Base-by-base conservation (phyloP, 805 yeast species). In the Yarrowia divulgata region DNA sequence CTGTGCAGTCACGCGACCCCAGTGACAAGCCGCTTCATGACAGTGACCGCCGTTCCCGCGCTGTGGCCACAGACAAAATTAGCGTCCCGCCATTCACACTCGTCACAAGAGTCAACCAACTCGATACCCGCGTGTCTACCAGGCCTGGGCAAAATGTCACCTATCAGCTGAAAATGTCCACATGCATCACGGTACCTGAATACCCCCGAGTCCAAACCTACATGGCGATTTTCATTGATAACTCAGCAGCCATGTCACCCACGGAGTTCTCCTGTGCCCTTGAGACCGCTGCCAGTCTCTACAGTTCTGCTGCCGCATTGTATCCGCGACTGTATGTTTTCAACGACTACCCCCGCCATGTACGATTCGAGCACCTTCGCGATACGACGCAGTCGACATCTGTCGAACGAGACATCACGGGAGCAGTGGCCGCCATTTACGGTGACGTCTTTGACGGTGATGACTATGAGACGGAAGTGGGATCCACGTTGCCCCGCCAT, bases 181-280 rank as follows among this genome's bases (percentile, higher is more conserved):
- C 66, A 9, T 43, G 52, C 42, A 60, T 60, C 23, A 60, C 66
- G 13, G 52, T 60, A 6, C 66, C 66, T 0, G 52, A 60, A 34
- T 45, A 45, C 42, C 66, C 66, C 19, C 40, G 40, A 4, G 42
- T 60, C 40, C 66, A 60, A 9, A 19, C 52, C 6, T 60, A 43
- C 66, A 60, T 60, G 52, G 52, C 66, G 3, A 60, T 60, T 14
- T 60, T 60, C 34, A 13, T 60, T 18, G 66, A 60, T 18, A 60
- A 4, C 29, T 60, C 66, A 4, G 45, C 66, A 1, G n/a, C 52
- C 32, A 60, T 60, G 66, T 18, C 52, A 12, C 42, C 52, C 3
- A 10, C 50, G 34, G 66, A 60, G 42, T 60, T 45, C 7, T 13
- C 29, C 2, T 9, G 34, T 2, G 66, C 52, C 14, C 9, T 60